phyloP scores from a whole-genome alignment of 2,329 filamentous ascomycete genomes.

The Magnaporthiopsis incrustans region DNA sequence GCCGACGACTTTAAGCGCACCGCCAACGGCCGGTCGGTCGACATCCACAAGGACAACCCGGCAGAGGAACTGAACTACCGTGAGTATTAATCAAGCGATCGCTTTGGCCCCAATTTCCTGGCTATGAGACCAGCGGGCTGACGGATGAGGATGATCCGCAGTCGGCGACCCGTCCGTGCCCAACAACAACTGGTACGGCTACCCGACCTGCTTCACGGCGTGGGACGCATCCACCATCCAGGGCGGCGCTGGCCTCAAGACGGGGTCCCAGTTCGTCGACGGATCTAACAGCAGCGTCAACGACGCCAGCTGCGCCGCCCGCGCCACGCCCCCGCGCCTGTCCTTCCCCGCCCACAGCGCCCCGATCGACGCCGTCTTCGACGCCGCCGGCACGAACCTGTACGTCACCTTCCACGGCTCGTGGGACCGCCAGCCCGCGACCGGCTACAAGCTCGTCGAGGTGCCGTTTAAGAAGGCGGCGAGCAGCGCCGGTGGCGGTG shows the following conservation, averaged over 20 bases:
- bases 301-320: constrained; percentile 10
- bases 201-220: constrained; percentile 31
- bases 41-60: constrained; percentile 26
- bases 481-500: constrained; percentile 5
- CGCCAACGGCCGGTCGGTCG: constrained; percentile 32
- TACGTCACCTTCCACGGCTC: constrained; percentile 25
- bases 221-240: constrained; percentile 18
- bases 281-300: constrained; percentile 10
- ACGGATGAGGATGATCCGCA: constrained; percentile 5
- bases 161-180: constrained; percentile 21
- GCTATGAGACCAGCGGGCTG: too few relatives aligned
- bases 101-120: too few relatives aligned
- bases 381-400: constrained; percentile 23
- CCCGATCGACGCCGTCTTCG: constrained; percentile 23
- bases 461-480: constrained; percentile 9
- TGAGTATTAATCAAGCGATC: constrained; percentile 12
- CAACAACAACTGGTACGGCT: constrained; percentile 33
- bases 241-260: constrained; percentile 20
- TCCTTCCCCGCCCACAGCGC: constrained; percentile 23
- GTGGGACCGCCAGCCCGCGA: constrained; percentile 21
- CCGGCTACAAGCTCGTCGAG: constrained; percentile 17
- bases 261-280: constrained; percentile 29
- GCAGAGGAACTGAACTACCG: constrained; percentile 51
- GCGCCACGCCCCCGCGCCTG: constrained; percentile 11
- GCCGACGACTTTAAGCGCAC: constrained; percentile 43